Evolutionary conservation across 495 filamentous ascomycete species (phyloP).

Genomic region (Chaetomium cochliodes): DNA sequence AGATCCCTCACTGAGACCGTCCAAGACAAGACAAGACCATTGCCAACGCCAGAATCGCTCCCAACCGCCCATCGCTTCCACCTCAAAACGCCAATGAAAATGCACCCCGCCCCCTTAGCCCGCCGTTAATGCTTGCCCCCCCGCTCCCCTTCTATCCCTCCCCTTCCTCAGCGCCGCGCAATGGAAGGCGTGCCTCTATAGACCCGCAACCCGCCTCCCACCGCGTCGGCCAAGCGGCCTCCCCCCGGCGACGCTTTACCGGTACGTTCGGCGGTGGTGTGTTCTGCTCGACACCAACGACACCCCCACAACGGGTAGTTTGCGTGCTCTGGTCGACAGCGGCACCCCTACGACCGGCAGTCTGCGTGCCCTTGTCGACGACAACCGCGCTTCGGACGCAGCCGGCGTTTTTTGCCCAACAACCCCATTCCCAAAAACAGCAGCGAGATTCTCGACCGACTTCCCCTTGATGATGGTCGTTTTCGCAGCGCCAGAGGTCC

Average conservation of each 20-base stretch:
- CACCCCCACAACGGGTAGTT: too few relatives aligned
- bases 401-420: too few relatives aligned
- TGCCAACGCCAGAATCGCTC: not conserved
- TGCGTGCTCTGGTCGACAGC: too few relatives aligned
- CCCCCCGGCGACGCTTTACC: too few relatives aligned
- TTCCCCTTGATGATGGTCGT: not conserved
- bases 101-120: not conserved
- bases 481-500: not conserved
- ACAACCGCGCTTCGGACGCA: too few relatives aligned
- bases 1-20: not conserved
- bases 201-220: conserved; percentile 6
- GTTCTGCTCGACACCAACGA: too few relatives aligned
- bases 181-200: too few relatives aligned
- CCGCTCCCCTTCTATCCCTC: not conserved
- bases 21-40: not conserved
- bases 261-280: too few relatives aligned
- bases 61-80: not conserved
- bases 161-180: not conserved
- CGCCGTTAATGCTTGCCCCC: too few relatives aligned
- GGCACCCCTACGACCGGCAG: not conserved
- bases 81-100: conserved; percentile 10
- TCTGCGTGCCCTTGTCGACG: too few relatives aligned
- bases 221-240: too few relatives aligned
- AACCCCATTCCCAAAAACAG: not conserved
- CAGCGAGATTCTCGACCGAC: not conserved